These are phyloP conservation scores for Acanthamoeba triangularis DNA, from an alignment of 208 protist genomes.

Conservation along the genomic window DNA sequence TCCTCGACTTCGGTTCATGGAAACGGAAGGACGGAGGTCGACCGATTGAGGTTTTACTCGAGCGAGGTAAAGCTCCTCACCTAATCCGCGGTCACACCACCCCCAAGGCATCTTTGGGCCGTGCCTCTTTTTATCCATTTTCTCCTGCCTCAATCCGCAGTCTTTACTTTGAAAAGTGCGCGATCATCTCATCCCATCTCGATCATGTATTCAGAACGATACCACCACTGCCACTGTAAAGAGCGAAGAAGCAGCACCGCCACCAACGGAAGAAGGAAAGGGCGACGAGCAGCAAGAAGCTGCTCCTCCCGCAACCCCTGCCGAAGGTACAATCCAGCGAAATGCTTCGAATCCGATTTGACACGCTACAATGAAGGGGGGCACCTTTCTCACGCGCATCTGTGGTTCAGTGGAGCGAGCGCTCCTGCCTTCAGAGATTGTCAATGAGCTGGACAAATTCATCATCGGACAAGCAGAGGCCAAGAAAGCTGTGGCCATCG, in stretches of 20 bases:
- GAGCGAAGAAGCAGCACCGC: neutral
- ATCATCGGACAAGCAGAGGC: constrained; percentile 97
- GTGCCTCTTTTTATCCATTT: no score
- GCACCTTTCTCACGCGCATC: neutral
- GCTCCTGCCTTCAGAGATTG: constrained; percentile 95
- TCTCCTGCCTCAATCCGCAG: no score
- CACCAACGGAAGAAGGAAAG: neutral
- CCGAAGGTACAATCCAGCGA: neutral
- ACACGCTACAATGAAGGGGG: neutral
- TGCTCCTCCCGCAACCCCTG: neutral
- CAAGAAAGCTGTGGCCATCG: constrained; percentile 97
- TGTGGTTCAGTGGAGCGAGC: neutral
- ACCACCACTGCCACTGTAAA: neutral
- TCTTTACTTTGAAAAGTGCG: no score
- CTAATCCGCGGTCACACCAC: neutral
- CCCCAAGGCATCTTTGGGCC: no score
- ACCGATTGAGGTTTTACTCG: neutral
- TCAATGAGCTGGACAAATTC: constrained; percentile 96
- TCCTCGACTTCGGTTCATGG: neutral
- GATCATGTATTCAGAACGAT: neutral
- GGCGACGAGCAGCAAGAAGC: neutral
- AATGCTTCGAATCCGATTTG: neutral
- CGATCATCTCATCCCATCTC: neutral
- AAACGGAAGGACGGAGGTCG: neutral
- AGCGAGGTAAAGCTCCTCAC: neutral